Evolutionary conservation across 1,139 yeast species (phyloP).

Genomic region (Taphrina sp.): DNA sequence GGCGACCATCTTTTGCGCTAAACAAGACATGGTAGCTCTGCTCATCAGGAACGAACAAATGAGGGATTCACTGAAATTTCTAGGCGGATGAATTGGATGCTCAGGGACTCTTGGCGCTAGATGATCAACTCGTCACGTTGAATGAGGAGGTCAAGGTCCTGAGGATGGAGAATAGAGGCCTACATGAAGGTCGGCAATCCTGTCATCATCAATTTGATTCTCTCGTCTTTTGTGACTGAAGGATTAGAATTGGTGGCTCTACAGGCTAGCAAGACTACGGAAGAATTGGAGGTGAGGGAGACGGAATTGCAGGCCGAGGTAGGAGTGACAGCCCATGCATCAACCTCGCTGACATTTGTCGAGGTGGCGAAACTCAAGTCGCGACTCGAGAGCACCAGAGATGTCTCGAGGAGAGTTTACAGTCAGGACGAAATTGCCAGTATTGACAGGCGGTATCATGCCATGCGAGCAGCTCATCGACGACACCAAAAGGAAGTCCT

Average conservation of each 20-base stretch:
- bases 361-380: neutral
- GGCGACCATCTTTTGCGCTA: slow-evolving; percentile 5
- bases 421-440: neutral
- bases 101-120: neutral
- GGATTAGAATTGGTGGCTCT: no score
- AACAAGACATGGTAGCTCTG: slow-evolving; percentile 5
- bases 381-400: neutral
- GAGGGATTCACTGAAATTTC: neutral
- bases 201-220: no score
- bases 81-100: slow-evolving; percentile 5
- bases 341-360: neutral
- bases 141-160: neutral
- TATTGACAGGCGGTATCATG: slow-evolving; percentile 1
- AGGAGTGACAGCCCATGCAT: no score
- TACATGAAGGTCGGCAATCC: no score
- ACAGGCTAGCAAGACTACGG: no score
- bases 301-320: no score
- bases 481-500: slow-evolving; percentile 8
- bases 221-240: no score
- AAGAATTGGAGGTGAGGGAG: no score
- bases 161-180: neutral
- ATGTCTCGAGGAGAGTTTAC: neutral
- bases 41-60: neutral
- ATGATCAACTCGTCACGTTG: neutral
- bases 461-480: slow-evolving; percentile 6